These are phyloP conservation scores for Mycocentrospora acerina DNA, from an alignment of 2,329 filamentous ascomycete species.

Conservation along the genomic window DNA sequence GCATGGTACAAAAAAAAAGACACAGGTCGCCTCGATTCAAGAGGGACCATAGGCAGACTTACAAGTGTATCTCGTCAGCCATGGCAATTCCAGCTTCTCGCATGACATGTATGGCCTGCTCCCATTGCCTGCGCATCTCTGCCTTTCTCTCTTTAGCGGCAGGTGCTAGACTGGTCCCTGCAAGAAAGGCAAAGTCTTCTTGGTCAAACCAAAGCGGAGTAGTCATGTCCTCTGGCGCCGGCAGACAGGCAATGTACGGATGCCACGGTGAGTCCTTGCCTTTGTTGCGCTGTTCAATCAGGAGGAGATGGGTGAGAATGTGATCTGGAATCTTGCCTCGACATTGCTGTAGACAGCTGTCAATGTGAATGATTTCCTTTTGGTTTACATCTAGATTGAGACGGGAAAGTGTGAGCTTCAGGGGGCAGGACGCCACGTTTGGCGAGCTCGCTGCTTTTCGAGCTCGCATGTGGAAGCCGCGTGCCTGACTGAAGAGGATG, in stretches of 20 bases:
- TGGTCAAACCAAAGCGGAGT: constrained; percentile 42
- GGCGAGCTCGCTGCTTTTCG: constrained; percentile 19
- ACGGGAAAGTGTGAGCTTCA: constrained; percentile 37
- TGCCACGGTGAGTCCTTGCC: constrained; percentile 35
- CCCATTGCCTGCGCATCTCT: constrained; percentile 26
- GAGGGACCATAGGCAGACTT: constrained; percentile 15
- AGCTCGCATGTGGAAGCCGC: constrained; percentile 37
- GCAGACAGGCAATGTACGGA: constrained; percentile 40
- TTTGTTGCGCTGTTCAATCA: constrained; percentile 37
- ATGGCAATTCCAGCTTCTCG: constrained; percentile 15
- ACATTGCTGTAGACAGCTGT: constrained; percentile 27
- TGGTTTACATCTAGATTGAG: constrained; percentile 37
- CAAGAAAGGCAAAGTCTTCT: constrained; percentile 36
- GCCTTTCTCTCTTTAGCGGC: constrained; percentile 24
- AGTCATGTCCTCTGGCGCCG: constrained; percentile 31
- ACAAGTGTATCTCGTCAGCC: constrained; percentile 22
- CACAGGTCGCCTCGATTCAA: background rate
- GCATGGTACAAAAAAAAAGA: too few relatives aligned
- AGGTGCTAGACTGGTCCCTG: constrained; percentile 37
- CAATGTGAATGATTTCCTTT: constrained; percentile 23
- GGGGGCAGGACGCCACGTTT: constrained; percentile 32
- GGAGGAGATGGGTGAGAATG: constrained; percentile 38
- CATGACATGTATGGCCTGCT: constrained; percentile 22
- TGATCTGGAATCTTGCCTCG: constrained; percentile 31
- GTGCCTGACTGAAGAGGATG: constrained; percentile 25